phyloP scores from a whole-genome alignment of 83 land plant species.

The Diphasiastrum complanatum region DNA sequence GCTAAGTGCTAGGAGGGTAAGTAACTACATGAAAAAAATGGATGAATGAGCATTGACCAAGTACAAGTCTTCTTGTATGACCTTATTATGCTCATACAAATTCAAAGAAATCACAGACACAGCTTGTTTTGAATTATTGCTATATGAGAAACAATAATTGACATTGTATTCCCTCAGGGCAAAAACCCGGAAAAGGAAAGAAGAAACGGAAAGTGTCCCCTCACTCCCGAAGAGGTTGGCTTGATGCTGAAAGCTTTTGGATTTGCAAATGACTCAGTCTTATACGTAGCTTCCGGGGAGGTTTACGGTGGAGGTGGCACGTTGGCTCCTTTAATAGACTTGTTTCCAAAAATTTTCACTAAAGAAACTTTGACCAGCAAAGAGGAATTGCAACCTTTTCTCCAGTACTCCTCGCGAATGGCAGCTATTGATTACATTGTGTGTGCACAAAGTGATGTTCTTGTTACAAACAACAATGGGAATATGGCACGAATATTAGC shows the following conservation, averaged over 20 bases:
- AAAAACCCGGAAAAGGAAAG: conserved; percentile 57
- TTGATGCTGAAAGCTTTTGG: conserved; percentile 84
- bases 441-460: conserved; percentile 85
- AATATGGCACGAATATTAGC: conserved; percentile 95
- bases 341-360: conserved; percentile 80
- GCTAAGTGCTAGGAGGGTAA: too few species aligned
- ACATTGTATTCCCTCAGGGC: too few species aligned
- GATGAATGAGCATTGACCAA: too few species aligned
- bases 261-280: conserved; percentile 54
- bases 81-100: too few species aligned
- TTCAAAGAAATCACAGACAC: too few species aligned
- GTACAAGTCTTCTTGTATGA: too few species aligned
- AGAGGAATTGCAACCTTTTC: conserved; percentile 59
- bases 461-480: conserved; percentile 91
- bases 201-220: conserved; percentile 80
- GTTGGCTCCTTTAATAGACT: conserved; percentile 61
- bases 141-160: too few species aligned
- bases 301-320: conserved; percentile 89
- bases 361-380: conserved; percentile 68
- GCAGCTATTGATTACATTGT: conserved; percentile 95
- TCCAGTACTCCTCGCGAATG: conserved; percentile 65
- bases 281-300: conserved; percentile 95
- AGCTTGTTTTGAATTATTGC: too few species aligned
- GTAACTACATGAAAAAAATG: too few species aligned
- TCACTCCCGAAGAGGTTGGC: conserved; percentile 89